Evolutionary conservation across 495 filamentous ascomycete species (phyloP).

Genomic region (Sphaerosporella brunnea): DNA sequence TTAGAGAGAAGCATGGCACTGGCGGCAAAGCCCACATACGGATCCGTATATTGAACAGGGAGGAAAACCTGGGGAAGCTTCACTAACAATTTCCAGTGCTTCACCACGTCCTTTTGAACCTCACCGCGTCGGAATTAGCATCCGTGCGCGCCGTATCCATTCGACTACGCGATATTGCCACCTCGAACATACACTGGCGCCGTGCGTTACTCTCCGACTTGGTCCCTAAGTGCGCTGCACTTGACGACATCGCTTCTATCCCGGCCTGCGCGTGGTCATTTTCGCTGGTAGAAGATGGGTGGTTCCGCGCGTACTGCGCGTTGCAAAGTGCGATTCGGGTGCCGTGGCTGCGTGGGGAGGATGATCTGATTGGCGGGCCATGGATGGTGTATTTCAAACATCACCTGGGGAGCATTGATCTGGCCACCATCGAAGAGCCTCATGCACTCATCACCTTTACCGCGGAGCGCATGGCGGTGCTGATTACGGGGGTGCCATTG

Average conservation of each 20-base stretch:
- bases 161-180: conserved; percentile 12
- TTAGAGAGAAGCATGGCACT: too few relatives aligned
- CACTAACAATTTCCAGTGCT: conserved; percentile 22
- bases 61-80: too few relatives aligned
- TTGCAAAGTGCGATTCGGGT: conserved; percentile 7
- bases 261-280: conserved; percentile 16
- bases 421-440: not conserved
- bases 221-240: conserved; percentile 4
- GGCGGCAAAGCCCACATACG: too few relatives aligned
- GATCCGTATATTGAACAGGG: too few relatives aligned
- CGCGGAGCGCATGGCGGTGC: conserved; percentile 2
- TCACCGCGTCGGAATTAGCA: conserved; percentile 10
- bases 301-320: conserved; percentile 20
- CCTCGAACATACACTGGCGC: conserved; percentile 21
- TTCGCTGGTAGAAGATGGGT: conserved; percentile 15
- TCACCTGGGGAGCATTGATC: conserved; percentile 10
- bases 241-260: conserved; percentile 13
- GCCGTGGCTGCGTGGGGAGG: conserved; percentile 11
- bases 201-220: conserved; percentile 7
- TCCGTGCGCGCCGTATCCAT: conserved; percentile 11
- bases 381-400: conserved; percentile 24
- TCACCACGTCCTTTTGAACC: conserved; percentile 21
- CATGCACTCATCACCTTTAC: conserved; percentile 18
- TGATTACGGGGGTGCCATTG: conserved; percentile 17
- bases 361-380: conserved; percentile 11